Base-by-base conservation (phyloP, 2,329 filamentous ascomycete species). In the Annulohypoxylon truncatum region DNA sequence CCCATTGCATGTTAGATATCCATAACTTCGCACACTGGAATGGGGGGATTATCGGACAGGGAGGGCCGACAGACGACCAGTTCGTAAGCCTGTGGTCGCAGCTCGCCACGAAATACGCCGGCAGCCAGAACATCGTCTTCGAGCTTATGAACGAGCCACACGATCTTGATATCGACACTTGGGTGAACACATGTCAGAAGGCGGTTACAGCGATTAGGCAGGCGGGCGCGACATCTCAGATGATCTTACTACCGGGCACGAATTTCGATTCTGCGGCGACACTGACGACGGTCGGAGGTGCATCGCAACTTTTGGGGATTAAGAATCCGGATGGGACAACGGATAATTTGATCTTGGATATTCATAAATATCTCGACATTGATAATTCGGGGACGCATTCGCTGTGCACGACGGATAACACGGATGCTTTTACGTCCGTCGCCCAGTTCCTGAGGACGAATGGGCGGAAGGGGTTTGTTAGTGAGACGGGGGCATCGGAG, bases 101-200 rank as follows among this genome's bases (percentile, higher is more conserved):
- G 62, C 76, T 89, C 3, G 89, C 89, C 0, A 80, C 77, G 0
- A 86, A 87, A 73, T 92, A 91, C 76, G 82, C 81, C 20, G 72
- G 73, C 4, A 77, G 87, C 52, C 74, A 81, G 35, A 87, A 84
- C 64, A 78, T 92, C 24, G 81, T 85, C 2, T 90, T 92, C 69
- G 89, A 88, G 12, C 74, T 92, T 46, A 91, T 92, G 89, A 92
- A 92, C 77, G 90, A 89, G 78, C 89, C 89, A 5, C 87, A 90
- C 75, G 85, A 88, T 55, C 76, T 86, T 59, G 83, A 88, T 71
- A 81, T 90, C 68, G 76, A 73, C 24, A 75, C 78, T 1, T 92
- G 89, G 89, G 87, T 85, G 0, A 75, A 81, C 3, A 88, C 86
- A 0, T 85, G 87, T 65, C 90, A 92, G 73, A 82, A 81, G 10